A percentile compares a stretch with the other conserved stretches of the same genome.
phyloP scores from a whole-genome alignment of 768 basidiomycete genomes.

The Russula foetens region DNA sequence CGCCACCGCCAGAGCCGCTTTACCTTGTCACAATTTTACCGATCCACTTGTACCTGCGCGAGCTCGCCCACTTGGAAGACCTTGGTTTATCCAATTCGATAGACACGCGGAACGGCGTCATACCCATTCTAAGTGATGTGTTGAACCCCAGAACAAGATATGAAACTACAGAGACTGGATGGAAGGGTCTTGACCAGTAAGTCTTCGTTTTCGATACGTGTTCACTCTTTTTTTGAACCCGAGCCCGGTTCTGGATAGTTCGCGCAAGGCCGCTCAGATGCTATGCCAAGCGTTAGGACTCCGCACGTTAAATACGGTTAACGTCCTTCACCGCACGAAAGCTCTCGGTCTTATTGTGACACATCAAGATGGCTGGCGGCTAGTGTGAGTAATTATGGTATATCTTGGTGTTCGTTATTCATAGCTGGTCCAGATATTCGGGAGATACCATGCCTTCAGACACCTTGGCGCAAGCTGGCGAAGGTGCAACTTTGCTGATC shows the following conservation, averaged over 20 bases:
- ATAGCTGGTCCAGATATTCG: conserved; percentile 60
- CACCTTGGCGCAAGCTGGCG: conserved; percentile 54
- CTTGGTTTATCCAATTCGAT: conserved; percentile 46
- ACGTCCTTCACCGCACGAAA: conserved; percentile 18
- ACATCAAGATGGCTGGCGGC: conserved; percentile 18
- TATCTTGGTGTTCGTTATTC: neutral
- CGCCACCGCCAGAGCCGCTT: conserved; percentile 52
- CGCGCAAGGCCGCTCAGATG: conserved; percentile 13
- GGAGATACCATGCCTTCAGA: conserved; percentile 82
- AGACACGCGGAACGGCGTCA: conserved; percentile 37
- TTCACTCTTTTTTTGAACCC: neutral
- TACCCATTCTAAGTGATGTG: conserved; percentile 35
- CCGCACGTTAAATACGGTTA: conserved; percentile 6
- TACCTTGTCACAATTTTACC: conserved; percentile 57
- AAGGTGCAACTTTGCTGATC: conserved; percentile 70
- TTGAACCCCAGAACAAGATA: neutral
- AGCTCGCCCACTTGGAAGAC: conserved; percentile 63
- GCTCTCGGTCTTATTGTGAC: conserved; percentile 16
- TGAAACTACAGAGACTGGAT: neutral
- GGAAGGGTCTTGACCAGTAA: conserved; percentile 4
- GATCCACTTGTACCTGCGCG: conserved; percentile 60
- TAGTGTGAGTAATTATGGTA: conserved; percentile 7
- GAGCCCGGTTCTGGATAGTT: neutral
- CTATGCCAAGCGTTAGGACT: conserved; percentile 17
- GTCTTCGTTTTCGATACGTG: neutral